Evolutionary conservation across 2,329 filamentous ascomycete species (phyloP).

Genomic region (Phaeosphaeriaceae sp.): DNA sequence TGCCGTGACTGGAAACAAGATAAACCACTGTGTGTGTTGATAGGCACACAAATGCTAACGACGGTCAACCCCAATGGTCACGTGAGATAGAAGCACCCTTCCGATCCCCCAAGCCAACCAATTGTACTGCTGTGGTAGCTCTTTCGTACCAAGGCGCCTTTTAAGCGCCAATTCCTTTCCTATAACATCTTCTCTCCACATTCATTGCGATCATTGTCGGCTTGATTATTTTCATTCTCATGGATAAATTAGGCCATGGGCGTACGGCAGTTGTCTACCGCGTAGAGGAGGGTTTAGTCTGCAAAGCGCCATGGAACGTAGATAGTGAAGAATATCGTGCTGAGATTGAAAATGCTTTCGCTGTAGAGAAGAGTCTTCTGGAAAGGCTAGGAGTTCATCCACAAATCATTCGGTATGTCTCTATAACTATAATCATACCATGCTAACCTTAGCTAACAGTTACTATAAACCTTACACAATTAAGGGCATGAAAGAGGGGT

Average conservation of each 20-base stretch:
- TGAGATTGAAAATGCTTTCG: constrained; percentile 9
- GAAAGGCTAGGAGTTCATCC: constrained; percentile 5
- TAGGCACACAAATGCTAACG: no score
- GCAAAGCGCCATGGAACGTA: constrained; percentile 8
- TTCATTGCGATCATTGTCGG: no score
- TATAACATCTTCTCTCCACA: no score
- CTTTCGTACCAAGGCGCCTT: no score
- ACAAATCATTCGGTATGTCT: constrained; percentile 9
- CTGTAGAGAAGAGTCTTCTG: constrained; percentile 7
- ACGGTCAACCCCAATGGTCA: no score
- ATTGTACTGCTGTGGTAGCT: no score
- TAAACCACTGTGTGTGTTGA: no score
- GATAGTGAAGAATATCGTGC: constrained; percentile 2
- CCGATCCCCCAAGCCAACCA: no score
- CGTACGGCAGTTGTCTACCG: constrained; percentile 14
- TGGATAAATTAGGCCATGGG: constrained; percentile 1
- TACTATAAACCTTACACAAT: constrained; percentile 8
- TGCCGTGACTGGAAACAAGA: no score
- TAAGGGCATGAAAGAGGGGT: constrained; percentile 13
- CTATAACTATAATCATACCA: neutral
- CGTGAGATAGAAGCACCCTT: no score
- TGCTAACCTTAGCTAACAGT: constrained; percentile 5
- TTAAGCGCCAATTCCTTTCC: no score
- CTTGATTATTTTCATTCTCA: neutral
- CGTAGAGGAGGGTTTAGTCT: constrained; percentile 5